Evolutionary conservation across 1,284 basidiomycete genomes (phyloP).

Genomic region (Xerocomus minutiporus): DNA sequence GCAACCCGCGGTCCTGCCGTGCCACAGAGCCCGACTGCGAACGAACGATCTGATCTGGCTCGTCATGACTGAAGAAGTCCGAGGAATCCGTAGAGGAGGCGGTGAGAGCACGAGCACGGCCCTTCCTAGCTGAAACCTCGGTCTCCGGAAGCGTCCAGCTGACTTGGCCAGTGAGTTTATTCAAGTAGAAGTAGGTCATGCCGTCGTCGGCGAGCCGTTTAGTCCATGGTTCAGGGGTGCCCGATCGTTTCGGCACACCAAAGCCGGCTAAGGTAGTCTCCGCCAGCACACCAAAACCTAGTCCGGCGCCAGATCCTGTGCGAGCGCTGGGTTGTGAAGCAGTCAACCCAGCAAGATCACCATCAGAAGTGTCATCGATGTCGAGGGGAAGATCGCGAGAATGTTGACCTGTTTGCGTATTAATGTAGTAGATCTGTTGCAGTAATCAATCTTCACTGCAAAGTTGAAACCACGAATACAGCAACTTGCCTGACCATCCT

Average conservation of each 20-base stretch:
- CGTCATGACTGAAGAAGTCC: constrained; percentile 23
- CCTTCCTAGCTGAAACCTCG: constrained; percentile 20
- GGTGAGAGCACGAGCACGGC: constrained; percentile 32
- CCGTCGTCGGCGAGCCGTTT: constrained; percentile 80
- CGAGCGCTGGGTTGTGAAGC: constrained; percentile 52
- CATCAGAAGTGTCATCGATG: constrained; percentile 56
- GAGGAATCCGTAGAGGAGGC: constrained; percentile 33
- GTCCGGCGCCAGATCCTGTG: constrained; percentile 48
- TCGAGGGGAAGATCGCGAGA: constrained; percentile 82
- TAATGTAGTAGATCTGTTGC: constrained; percentile 85
- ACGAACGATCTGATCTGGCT: constrained; percentile 25
- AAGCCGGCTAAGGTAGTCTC: constrained; percentile 45
- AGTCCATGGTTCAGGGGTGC: constrained; percentile 76
- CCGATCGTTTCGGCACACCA: constrained; percentile 52
- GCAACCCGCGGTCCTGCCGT: constrained; percentile 17
- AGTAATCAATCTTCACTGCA: constrained; percentile 1
- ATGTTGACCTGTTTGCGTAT: constrained; percentile 84
- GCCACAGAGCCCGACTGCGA: constrained; percentile 36
- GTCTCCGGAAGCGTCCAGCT: constrained; percentile 63
- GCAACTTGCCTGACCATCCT: constrained; percentile 64
- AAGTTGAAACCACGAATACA: not conserved
- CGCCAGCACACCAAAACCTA: constrained; percentile 38
- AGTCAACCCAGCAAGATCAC: constrained; percentile 54
- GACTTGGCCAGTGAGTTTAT: constrained; percentile 64
- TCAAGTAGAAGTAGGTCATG: constrained; percentile 75